phyloP scores from a whole-genome alignment of 2,329 filamentous ascomycete genomes.

The Ophiostoma montium region DNA sequence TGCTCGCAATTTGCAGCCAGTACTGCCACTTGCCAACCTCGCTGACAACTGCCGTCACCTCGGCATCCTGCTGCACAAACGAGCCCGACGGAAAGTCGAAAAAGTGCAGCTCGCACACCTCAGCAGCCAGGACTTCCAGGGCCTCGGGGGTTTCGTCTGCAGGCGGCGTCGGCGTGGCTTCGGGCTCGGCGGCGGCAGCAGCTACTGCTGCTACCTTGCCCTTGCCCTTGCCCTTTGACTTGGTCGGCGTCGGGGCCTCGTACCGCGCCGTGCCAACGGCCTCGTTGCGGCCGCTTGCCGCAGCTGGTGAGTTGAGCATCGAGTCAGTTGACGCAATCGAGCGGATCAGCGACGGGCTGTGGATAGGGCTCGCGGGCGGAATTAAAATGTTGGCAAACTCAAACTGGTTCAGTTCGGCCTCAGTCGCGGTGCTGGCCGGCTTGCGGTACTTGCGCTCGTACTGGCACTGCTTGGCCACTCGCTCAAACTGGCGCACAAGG shows the following conservation, averaged over 20 bases:
- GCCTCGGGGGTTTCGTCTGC: conserved; percentile 54
- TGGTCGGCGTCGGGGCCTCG: conserved; percentile 16
- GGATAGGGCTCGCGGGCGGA: conserved; percentile 47
- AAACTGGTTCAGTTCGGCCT: conserved; percentile 69
- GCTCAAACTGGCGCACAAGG: conserved; percentile 67
- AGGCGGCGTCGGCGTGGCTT: conserved; percentile 23
- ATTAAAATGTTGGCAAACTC: conserved; percentile 57
- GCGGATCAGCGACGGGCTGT: conserved; percentile 40
- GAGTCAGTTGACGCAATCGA: conserved; percentile 44
- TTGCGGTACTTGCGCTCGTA: conserved; percentile 93
- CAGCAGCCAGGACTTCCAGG: conserved; percentile 58
- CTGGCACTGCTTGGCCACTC: conserved; percentile 80
- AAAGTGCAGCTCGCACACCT: conserved; percentile 75
- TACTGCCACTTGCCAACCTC: conserved; percentile 90
- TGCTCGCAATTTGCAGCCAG: conserved; percentile 75
- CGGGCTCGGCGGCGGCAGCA: conserved; percentile 3
- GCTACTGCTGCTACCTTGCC: neutral
- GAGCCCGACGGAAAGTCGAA: conserved; percentile 82
- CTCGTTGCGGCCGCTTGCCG: conserved; percentile 19
- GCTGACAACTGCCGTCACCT: conserved; percentile 64
- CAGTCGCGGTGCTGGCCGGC: conserved; percentile 64
- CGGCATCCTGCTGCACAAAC: conserved; percentile 66
- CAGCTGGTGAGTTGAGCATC: conserved; percentile 27
- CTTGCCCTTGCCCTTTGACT: conserved; percentile 6
- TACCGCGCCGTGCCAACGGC: conserved; percentile 17